These are phyloP conservation scores for Prunus mira DNA, from an alignment of 306 rosid genomes.

Conservation along the genomic window DNA sequence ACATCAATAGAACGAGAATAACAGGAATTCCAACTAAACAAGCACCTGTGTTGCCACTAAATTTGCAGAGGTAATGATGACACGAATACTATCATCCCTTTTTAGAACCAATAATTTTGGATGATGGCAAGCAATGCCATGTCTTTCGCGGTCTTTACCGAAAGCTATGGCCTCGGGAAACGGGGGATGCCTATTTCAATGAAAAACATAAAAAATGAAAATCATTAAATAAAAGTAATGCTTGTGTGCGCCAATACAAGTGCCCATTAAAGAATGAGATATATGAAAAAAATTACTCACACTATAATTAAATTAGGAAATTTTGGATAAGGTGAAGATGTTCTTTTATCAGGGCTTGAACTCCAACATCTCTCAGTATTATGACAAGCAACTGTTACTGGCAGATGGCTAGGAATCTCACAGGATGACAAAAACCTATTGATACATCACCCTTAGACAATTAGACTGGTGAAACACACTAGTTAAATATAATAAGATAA, in stretches of 20 bases:
- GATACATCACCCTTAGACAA: constrained; percentile 21
- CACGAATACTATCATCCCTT: constrained; percentile 60
- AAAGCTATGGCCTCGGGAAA: constrained; percentile 79
- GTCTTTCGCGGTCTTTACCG: constrained; percentile 55
- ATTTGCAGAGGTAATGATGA: constrained; percentile 81
- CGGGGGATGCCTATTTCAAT: constrained; percentile 53
- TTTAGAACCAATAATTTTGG: constrained; percentile 71
- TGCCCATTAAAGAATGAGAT: constrained; percentile 3
- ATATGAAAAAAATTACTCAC: constrained; percentile 35
- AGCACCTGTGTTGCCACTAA: constrained; percentile 77
- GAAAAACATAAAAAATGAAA: constrained; percentile 12
- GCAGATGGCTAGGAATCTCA: constrained; percentile 62
- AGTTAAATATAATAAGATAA: not conserved
- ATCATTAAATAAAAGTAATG: not conserved
- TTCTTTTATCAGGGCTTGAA: constrained; percentile 52
- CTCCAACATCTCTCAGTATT: constrained; percentile 74
- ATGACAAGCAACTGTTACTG: constrained; percentile 72
- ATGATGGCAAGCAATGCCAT: constrained; percentile 86
- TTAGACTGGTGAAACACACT: not conserved
- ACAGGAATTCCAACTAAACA: constrained; percentile 21
- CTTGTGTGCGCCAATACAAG: not conserved
- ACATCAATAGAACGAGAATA: constrained; percentile 10
- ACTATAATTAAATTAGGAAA: constrained; percentile 64
- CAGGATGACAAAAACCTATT: constrained; percentile 68
- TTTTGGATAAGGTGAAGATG: constrained; percentile 51